Evolutionary conservation across 2,329 filamentous ascomycete genomes (phyloP), one percentile per base, ranked within the genome.

Genomic region (Trichoderma aggressivum): DNA sequence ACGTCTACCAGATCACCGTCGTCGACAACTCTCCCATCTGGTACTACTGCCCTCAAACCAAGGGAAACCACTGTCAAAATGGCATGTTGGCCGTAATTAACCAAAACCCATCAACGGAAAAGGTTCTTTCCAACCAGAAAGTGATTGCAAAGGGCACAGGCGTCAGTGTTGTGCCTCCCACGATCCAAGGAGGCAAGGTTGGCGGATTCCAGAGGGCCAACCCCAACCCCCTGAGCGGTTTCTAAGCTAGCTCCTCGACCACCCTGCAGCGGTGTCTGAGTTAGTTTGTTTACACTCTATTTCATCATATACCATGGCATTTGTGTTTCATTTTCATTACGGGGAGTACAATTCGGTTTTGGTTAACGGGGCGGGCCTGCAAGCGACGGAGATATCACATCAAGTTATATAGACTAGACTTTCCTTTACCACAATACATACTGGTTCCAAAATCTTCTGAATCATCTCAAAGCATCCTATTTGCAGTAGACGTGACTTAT

Each of bases 41-140:
- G 88, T 85, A 86, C 76, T 90, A 89, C 82, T 90, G 88, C 79
- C 70, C 70, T 6, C 73, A 74, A 61, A 85, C 85, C 7, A 86
- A 89, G 73, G 84, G 77, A 53, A 84, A 81, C 72, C 89, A 91
- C 80, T 91, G 88, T 76, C 86, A 90, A 74, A 79, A 76, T 26
- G 86, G 87, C 72, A 87, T 87, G 85, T 80, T 82, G 3, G 84
- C 82, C 16, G 81, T 84, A 53, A 82, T 87, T 79, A 87, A 87
- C 78, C 83, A 85, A 77, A 80, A 81, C 76, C 82, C n/a, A n/a
- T 83, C n/a, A 74, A 78, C 30, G 75, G 75, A 77, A 72, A 77
- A 79, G 72, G 84, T 79, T 59, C 80, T 85, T 21, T 72, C 77
- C 16, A 77, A 76, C 28, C 80, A 84, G 77, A 80, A 78, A 74